These are phyloP conservation scores for Cerrena zonata DNA, from an alignment of 1,284 basidiomycete species.

Conservation along the genomic window DNA sequence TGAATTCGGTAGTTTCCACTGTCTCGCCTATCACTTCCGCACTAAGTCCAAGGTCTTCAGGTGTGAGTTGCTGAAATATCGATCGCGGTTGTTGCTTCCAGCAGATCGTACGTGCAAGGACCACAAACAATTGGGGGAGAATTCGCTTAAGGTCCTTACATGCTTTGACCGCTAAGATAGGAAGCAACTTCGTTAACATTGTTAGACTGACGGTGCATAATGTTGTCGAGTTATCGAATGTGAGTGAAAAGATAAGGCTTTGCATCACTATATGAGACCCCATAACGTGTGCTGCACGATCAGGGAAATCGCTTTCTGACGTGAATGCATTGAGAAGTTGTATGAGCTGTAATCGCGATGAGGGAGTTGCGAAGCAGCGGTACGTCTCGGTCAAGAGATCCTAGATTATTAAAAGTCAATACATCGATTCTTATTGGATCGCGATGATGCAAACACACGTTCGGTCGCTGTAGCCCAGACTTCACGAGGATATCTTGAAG, in stretches of 20 bases:
- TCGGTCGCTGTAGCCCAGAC: conserved; percentile 54
- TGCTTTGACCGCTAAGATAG: conserved; percentile 62
- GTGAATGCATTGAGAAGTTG: conserved; percentile 57
- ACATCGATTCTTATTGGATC: conserved; percentile 12
- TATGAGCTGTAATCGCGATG: conserved; percentile 62
- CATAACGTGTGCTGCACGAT: conserved; percentile 42
- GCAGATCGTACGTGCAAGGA: conserved; percentile 63
- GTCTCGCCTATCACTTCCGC: conserved; percentile 26
- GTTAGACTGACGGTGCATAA: conserved; percentile 57
- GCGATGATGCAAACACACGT: too few relatives aligned
- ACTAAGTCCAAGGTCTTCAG: conserved; percentile 19
- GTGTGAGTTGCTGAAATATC: conserved; percentile 15
- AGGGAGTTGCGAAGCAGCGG: conserved; percentile 50
- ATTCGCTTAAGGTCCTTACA: conserved; percentile 47
- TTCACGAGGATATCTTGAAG: conserved; percentile 66
- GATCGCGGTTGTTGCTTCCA: conserved; percentile 51
- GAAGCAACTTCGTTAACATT: conserved; percentile 64
- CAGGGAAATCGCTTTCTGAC: conserved; percentile 47
- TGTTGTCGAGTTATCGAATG: conserved; percentile 69
- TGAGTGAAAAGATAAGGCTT: conserved; percentile 55
- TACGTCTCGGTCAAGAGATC: conserved; percentile 62
- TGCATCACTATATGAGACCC: conserved; percentile 57
- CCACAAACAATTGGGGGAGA: conserved; percentile 57
- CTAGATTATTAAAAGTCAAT: too few relatives aligned
- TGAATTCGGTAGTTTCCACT: conserved; percentile 32